A percentile compares a stretch with the other conserved stretches of the same genome.
These are phyloP conservation scores for Cladobotryum protrusum DNA, from an alignment of 2,329 filamentous ascomycete genomes.

Conservation along the genomic window DNA sequence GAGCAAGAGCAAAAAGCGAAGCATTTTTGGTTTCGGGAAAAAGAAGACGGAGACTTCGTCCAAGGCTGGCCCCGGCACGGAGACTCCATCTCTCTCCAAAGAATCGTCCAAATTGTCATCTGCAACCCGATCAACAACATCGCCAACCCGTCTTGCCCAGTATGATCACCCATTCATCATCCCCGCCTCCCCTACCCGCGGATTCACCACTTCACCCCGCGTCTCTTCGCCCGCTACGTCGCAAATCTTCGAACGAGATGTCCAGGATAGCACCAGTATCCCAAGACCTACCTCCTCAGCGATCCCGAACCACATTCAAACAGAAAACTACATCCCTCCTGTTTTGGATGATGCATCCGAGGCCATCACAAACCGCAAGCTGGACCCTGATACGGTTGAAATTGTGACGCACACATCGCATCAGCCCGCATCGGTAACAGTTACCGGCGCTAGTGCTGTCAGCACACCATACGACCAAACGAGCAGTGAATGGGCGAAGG, in stretches of 20 bases:
- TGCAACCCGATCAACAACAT: slow-evolving; percentile 34
- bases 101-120: slow-evolving; percentile 32
- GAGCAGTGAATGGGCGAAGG: slow-evolving; percentile 50
- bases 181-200: slow-evolving; percentile 60
- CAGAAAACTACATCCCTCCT: slow-evolving; percentile 87
- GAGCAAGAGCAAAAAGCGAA: slow-evolving; percentile 45
- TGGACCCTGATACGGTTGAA: slow-evolving; percentile 85
- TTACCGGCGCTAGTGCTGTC: slow-evolving; percentile 43
- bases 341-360: slow-evolving; percentile 87
- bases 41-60: slow-evolving; percentile 45
- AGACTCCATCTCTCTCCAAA: slow-evolving; percentile 28
- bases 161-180: slow-evolving; percentile 39
- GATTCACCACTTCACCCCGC: slow-evolving; percentile 64
- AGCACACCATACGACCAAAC: slow-evolving; percentile 34
- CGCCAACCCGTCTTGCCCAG: slow-evolving; percentile 28
- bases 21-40: slow-evolving; percentile 56
- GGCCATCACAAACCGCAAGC: slow-evolving; percentile 78
- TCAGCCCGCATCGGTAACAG: slow-evolving; percentile 66
- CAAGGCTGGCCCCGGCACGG: slow-evolving; percentile 29
- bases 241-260: slow-evolving; percentile 89
- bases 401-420: slow-evolving; percentile 84
- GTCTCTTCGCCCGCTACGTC: slow-evolving; percentile 71
- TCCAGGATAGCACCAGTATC: slow-evolving; percentile 66
- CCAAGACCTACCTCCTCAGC: slow-evolving; percentile 69
- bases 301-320: slow-evolving; percentile 90